Conservation (phyloP, 202 grass and related monocot species). For the Digitaria exilis region DNA sequence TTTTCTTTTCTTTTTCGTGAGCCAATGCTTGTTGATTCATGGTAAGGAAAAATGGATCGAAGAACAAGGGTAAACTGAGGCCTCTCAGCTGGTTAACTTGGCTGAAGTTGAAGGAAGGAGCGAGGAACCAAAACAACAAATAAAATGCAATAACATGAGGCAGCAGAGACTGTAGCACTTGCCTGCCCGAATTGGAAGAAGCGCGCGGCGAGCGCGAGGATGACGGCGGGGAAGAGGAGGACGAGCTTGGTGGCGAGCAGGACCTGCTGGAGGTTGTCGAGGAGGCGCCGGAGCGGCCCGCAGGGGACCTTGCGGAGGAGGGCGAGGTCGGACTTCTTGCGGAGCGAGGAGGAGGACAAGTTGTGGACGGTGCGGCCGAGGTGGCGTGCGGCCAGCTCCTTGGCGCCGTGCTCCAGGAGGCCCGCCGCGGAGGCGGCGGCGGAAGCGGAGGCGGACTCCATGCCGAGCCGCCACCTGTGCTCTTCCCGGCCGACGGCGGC, state of each 20-base stretch:
- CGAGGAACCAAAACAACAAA: background rate
- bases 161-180: too few species aligned
- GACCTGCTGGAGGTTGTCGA: conserved; percentile 79
- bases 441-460: background rate
- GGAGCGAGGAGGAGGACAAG: conserved; percentile 81
- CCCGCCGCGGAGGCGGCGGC: background rate
- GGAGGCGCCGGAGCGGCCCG: conserved; percentile 38
- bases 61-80: background rate
- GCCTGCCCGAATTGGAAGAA: conserved; percentile 57
- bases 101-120: background rate
- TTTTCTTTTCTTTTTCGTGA: too few species aligned
- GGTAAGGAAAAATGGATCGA: background rate
- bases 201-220: conserved; percentile 58
- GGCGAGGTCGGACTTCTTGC: conserved; percentile 71
- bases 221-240: conserved; percentile 76
- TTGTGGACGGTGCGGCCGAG: conserved; percentile 65
- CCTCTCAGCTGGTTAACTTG: background rate
- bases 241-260: conserved; percentile 81
- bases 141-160: background rate
- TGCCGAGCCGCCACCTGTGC: background rate
- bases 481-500: conserved; percentile 20
- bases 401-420: conserved; percentile 8
- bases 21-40: background rate
- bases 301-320: conserved; percentile 69
- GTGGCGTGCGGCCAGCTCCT: conserved; percentile 18